Conservation (phyloP, 2,329 filamentous ascomycete species). For the Hansfordia pulvinata region DNA sequence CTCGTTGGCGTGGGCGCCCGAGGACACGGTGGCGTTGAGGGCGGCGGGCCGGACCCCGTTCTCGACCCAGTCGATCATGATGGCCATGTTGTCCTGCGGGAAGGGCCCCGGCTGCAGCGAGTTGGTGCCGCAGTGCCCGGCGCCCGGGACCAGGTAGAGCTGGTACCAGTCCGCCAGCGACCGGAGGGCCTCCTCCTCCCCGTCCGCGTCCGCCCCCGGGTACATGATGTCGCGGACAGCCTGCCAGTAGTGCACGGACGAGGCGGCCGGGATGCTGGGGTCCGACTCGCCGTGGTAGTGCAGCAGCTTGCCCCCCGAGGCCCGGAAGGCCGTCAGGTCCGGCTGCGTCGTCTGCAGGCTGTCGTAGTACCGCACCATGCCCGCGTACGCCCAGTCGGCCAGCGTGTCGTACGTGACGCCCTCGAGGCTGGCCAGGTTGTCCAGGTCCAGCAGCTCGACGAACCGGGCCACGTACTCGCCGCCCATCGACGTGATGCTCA, state of each 20-base stretch:
- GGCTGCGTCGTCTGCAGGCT: slow-evolving; percentile 35
- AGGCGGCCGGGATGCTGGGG: slow-evolving; percentile 33
- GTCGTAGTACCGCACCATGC: slow-evolving; percentile 32
- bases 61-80: slow-evolving; percentile 54
- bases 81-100: slow-evolving; percentile 50
- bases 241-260: slow-evolving; percentile 40
- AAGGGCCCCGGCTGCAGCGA: slow-evolving; percentile 27
- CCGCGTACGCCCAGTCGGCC: slow-evolving; percentile 36
- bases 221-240: slow-evolving; percentile 37
- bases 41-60: slow-evolving; percentile 30
- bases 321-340: slow-evolving; percentile 35
- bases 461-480: slow-evolving; percentile 25
- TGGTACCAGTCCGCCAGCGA: slow-evolving; percentile 38
- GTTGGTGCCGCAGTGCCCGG: slow-evolving; percentile 34
- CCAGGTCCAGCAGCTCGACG: slow-evolving; percentile 22
- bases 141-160: slow-evolving; percentile 39
- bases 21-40: slow-evolving; percentile 22
- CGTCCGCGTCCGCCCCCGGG: slow-evolving; percentile 21
- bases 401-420: slow-evolving; percentile 42
- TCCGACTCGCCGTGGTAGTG: slow-evolving; percentile 47
- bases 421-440: slow-evolving; percentile 27
- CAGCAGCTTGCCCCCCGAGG: slow-evolving; percentile 38
- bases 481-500: slow-evolving; percentile 17
- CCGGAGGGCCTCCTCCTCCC: too few relatives aligned
- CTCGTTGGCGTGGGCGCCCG: slow-evolving; percentile 16